Percentiles rank a stretch among this genome's conserved stretches.
Evolutionary conservation across 306 rosid genomes (phyloP).

Genomic region (Trifolium repens): DNA sequence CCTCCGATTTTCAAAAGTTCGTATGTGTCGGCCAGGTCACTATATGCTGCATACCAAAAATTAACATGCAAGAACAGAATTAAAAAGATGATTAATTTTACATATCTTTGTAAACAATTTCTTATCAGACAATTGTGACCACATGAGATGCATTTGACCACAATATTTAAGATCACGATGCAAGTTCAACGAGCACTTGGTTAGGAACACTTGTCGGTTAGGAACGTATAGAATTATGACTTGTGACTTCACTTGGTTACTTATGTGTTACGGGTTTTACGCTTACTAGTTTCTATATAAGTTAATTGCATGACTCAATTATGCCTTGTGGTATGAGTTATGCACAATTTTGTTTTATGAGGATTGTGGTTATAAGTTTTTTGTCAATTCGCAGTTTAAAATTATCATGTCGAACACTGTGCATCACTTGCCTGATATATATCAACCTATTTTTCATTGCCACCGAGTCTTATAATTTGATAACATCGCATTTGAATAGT

Average conservation of each 20-base stretch:
- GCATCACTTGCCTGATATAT: too few relatives aligned
- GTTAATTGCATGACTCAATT: conserved; percentile 1
- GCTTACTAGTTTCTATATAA: background rate
- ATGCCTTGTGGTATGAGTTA: background rate
- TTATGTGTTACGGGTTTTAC: background rate
- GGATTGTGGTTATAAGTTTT: background rate
- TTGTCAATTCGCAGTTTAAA: background rate
- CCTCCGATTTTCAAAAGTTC: conserved; percentile 95
- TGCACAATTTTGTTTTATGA: background rate
- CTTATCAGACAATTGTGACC: conserved; percentile 1
- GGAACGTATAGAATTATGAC: background rate
- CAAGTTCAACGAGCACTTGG: background rate
- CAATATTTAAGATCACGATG: background rate
- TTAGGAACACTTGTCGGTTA: too few relatives aligned
- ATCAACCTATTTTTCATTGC: too few relatives aligned
- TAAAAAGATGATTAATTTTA: conserved; percentile 1
- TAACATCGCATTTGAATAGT: too few relatives aligned
- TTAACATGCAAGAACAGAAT: conserved; percentile 10
- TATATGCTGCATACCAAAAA: conserved; percentile 61
- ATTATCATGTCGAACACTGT: background rate
- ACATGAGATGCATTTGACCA: background rate
- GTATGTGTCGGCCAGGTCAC: conserved; percentile 78
- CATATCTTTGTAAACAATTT: conserved; percentile 24
- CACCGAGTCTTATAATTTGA: too few relatives aligned
- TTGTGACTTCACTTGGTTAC: background rate